Evolutionary conservation across 179 eudicot genomes (phyloP).

Genomic region (Spergularia azorica): DNA sequence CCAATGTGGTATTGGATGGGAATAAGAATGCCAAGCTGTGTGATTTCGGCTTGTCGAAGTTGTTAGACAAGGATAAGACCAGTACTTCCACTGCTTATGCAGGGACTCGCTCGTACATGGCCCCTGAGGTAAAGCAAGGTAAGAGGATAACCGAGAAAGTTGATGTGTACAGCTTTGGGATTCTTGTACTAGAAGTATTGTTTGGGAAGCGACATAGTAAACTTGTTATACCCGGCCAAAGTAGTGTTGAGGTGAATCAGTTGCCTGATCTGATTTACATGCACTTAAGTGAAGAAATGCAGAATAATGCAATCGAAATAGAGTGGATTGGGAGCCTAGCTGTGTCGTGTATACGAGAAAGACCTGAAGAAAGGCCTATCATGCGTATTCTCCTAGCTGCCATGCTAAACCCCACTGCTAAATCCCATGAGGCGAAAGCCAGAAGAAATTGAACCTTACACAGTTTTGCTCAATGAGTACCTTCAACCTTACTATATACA

Average conservation of each 20-base stretch:
- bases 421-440: too few species aligned
- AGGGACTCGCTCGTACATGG: neutral
- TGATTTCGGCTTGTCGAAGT: constrained; percentile 15
- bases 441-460: neutral
- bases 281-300: neutral
- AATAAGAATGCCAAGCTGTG: constrained; percentile 15
- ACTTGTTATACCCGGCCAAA: neutral
- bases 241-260: too few species aligned
- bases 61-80: constrained; percentile 2
- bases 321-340: neutral
- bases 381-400: neutral
- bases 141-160: neutral
- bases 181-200: neutral
- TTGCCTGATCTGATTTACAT: neutral
- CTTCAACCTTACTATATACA: too few species aligned
- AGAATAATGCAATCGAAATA: neutral
- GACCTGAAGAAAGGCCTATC: neutral
- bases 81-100: neutral
- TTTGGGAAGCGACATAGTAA: neutral
- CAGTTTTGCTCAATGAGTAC: too few species aligned
- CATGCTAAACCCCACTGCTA: neutral
- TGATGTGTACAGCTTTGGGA: constrained; percentile 13
- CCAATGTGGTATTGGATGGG: constrained; percentile 52
- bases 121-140: neutral
- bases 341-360: neutral